phyloP scores from a whole-genome alignment of 306 rosid species.

The Potentilla sterilis region DNA sequence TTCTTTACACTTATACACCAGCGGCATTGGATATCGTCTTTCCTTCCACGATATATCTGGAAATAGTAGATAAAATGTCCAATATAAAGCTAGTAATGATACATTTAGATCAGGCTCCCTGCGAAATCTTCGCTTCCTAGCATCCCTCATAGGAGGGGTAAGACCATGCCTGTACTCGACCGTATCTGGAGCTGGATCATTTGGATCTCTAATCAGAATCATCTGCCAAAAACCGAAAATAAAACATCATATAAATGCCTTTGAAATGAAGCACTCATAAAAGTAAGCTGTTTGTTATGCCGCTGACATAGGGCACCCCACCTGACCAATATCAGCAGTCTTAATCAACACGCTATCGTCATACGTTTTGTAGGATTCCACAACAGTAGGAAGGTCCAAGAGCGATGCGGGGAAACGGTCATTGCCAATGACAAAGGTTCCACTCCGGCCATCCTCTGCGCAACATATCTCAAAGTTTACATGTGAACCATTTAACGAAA shows the following conservation, averaged over 20 bases:
- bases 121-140: conserved; percentile 87
- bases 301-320: conserved; percentile 10
- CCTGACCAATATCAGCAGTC: conserved; percentile 73
- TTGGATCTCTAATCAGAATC: conserved; percentile 67
- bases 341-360: conserved; percentile 78
- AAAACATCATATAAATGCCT: neutral
- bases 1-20: neutral
- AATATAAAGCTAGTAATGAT: conserved; percentile 15
- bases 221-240: conserved; percentile 38
- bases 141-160: conserved; percentile 97
- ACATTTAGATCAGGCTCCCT: conserved; percentile 95
- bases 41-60: neutral
- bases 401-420: conserved; percentile 77
- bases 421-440: conserved; percentile 56
- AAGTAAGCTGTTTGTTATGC: neutral
- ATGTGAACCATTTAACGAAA: neutral
- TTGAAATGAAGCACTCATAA: conserved; percentile 13
- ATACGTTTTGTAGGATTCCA: conserved; percentile 81
- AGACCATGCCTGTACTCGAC: conserved; percentile 86
- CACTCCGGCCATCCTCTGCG: conserved; percentile 62
- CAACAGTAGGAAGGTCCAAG: conserved; percentile 76
- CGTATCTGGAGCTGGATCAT: conserved; percentile 58
- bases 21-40: neutral
- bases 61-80: neutral
- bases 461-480: conserved; percentile 9